A percentile compares a stretch with the other conserved stretches of the same genome.
Conservation (phyloP, 1,284 basidiomycete species). For the Quambalaria eucalypti region DNA sequence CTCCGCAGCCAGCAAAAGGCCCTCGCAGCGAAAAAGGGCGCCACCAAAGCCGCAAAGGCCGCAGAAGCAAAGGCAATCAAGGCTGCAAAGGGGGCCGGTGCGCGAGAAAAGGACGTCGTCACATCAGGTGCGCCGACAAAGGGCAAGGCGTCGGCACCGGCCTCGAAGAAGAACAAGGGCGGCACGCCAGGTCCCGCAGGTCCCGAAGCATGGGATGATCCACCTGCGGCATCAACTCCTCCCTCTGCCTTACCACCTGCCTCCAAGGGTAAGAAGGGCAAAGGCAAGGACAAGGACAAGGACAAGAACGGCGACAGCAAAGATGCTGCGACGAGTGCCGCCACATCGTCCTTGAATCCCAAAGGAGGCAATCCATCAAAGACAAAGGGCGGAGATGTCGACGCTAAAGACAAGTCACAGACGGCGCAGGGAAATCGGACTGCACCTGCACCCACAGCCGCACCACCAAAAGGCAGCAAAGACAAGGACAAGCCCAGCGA, state of each 20-base stretch:
- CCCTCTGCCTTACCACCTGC: neutral
- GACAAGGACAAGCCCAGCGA: neutral
- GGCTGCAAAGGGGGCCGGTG: neutral
- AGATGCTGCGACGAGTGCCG: no score
- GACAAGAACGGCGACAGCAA: no score
- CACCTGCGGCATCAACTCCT: neutral
- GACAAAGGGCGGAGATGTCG: no score
- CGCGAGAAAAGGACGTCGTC: neutral
- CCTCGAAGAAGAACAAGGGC: neutral
- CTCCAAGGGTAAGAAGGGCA: neutral
- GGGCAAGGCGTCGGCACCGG: no score
- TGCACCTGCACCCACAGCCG: no score
- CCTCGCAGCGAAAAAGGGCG: slow-evolving; percentile 9
- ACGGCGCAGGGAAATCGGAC: no score
- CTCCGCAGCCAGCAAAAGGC: slow-evolving; percentile 20
- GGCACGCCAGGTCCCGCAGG: neutral
- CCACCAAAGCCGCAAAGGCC: slow-evolving; percentile 4
- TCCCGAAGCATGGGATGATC: no score
- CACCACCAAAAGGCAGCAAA: no score
- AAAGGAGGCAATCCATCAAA: no score
- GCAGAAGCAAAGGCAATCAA: neutral
- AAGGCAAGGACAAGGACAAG: slow-evolving; percentile 2
- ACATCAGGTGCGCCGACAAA: neutral
- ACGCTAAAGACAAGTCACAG: no score
- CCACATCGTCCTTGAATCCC: no score